Evolutionary conservation across 257 asterid species (phyloP).

Genomic region (Solanum pennellii): DNA sequence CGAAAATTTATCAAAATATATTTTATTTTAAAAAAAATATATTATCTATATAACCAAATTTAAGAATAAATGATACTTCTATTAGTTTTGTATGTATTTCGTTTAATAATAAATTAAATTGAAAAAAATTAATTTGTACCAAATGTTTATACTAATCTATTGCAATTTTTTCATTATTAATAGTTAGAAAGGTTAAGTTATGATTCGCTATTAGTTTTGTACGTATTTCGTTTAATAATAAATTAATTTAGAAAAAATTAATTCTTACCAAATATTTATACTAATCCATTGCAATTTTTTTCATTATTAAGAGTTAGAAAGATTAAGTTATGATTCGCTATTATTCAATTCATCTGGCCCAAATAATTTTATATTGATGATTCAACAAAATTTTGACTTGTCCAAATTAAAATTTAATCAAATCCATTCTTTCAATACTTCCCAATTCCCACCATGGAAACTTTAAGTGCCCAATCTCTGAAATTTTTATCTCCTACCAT

Average conservation of each 20-base stretch:
- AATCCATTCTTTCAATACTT: no score
- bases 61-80: no score
- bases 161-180: not conserved
- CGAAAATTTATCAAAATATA: not conserved
- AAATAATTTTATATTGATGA: not conserved
- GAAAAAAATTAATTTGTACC: no score
- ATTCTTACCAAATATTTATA: no score
- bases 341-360: not conserved
- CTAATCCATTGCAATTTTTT: no score
- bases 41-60: no score
- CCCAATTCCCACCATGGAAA: not conserved
- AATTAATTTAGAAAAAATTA: no score
- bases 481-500: not conserved
- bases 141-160: no score
- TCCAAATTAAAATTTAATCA: not conserved
- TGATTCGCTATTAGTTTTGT: not conserved
- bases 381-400: not conserved
- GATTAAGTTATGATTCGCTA: not conserved
- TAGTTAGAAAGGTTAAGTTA: not conserved
- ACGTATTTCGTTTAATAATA: no score
- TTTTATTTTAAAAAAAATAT: no score
- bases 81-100: no score
- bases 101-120: no score
- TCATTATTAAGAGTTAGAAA: not conserved
- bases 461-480: not conserved